phyloP scores from a whole-genome alignment of 257 asterid genomes.

The Solanum chiquidenum region DNA sequence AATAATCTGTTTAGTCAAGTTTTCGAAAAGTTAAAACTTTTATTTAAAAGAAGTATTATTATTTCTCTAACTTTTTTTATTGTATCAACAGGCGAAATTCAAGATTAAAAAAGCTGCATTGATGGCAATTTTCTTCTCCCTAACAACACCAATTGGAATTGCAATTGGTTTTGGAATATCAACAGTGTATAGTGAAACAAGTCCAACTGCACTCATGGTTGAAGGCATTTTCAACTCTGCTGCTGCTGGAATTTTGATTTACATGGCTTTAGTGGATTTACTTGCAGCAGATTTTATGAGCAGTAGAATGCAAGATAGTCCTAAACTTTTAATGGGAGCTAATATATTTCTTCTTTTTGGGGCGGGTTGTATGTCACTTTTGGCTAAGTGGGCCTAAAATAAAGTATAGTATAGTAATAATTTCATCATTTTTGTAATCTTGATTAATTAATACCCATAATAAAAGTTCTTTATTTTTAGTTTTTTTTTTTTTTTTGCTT shows the following conservation, averaged over 20 bases:
- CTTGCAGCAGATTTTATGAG: constrained; percentile 15
- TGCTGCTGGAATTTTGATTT: constrained; percentile 9
- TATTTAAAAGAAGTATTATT: no score
- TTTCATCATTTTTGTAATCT: neutral
- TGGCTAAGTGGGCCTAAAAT: constrained; percentile 8
- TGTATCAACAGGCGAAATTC: neutral
- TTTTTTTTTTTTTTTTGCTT: neutral
- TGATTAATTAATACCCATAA: neutral
- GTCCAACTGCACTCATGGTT: constrained; percentile 2
- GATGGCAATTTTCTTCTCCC: constrained; percentile 8
- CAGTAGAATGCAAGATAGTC: neutral
- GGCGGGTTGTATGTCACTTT: constrained; percentile 6
- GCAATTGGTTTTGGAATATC: constrained; percentile 9
- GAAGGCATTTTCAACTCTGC: constrained; percentile 11
- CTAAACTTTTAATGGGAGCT: constrained; percentile 3
- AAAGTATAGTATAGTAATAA: neutral
- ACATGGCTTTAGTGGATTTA: constrained; percentile 13
- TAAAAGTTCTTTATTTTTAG: no score
- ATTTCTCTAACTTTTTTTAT: neutral
- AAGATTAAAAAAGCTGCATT: neutral
- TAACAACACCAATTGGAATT: constrained; percentile 8
- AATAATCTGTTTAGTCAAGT: neutral
- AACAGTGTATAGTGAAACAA: neutral
- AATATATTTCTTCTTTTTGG: constrained; percentile 4
- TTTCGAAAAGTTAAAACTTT: no score